phyloP scores from a whole-genome alignment of 2,329 filamentous ascomycete species.

The Sordariomycetes sp. region DNA sequence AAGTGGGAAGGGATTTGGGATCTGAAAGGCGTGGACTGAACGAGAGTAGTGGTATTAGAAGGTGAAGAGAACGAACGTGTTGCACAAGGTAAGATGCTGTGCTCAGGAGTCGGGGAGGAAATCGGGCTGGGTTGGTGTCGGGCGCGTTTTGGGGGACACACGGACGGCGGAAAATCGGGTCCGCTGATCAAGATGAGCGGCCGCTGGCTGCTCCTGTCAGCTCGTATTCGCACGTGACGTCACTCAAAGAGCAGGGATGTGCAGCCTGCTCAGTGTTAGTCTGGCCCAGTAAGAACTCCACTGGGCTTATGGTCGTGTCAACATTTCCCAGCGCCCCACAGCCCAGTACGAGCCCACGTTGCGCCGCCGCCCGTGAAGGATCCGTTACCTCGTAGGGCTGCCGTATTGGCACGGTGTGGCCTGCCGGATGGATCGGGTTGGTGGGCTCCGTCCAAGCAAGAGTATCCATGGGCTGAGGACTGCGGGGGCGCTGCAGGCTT shows the following conservation, averaged over 20 bases:
- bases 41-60: too few relatives aligned
- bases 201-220: background rate
- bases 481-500: too few relatives aligned
- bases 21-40: background rate
- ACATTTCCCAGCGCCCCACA: too few relatives aligned
- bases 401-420: too few relatives aligned
- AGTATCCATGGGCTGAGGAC: too few relatives aligned
- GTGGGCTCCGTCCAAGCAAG: too few relatives aligned
- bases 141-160: background rate
- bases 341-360: too few relatives aligned
- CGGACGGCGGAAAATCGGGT: background rate
- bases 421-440: too few relatives aligned
- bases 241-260: background rate
- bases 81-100: background rate
- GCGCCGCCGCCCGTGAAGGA: too few relatives aligned
- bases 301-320: background rate
- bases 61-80: background rate
- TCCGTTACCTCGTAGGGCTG: too few relatives aligned
- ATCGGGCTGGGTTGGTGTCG: background rate
- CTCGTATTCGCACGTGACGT: background rate
- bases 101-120: background rate
- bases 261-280: background rate
- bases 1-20: background rate
- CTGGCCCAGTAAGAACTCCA: background rate
- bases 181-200: background rate